Evolutionary conservation across 306 rosid genomes (phyloP).

Genomic region (Leucaena leucocephala): DNA sequence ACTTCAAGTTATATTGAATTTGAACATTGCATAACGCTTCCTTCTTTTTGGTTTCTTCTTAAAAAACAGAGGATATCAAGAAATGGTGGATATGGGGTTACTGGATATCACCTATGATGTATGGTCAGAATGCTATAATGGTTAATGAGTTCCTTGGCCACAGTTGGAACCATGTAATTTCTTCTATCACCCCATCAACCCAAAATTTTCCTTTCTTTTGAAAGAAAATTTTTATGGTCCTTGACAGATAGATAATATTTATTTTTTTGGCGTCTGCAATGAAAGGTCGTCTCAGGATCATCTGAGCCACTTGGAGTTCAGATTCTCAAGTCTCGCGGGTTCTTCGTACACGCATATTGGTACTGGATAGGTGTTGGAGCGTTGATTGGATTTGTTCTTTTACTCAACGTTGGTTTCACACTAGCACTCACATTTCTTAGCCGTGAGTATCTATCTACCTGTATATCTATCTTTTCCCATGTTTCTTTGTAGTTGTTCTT

Average conservation of each 20-base stretch:
- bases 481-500: neutral
- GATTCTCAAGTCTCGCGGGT: constrained; percentile 57
- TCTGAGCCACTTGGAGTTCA: constrained; percentile 49
- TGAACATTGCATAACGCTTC: constrained; percentile 11
- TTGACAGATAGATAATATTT: neutral
- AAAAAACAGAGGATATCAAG: constrained; percentile 51
- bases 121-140: constrained; percentile 62
- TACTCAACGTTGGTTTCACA: constrained; percentile 53
- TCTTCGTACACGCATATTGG: constrained; percentile 62
- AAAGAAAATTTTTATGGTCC: neutral
- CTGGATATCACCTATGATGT: constrained; percentile 80
- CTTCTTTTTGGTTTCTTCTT: constrained; percentile 4
- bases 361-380: constrained; percentile 76
- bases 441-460: constrained; percentile 45
- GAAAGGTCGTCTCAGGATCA: constrained; percentile 51
- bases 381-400: constrained; percentile 51
- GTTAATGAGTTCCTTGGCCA: constrained; percentile 72
- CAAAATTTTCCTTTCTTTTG: neutral
- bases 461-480: constrained; percentile 23
- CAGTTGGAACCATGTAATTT: constrained; percentile 63
- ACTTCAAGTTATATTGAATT: constrained; percentile 13
- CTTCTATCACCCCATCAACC: constrained; percentile 2
- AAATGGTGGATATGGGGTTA: constrained; percentile 83
- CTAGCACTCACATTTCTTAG: constrained; percentile 56
- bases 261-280: neutral